Conservation (phyloP, 495 filamentous ascomycete genomes). For the Platismatia glauca region DNA sequence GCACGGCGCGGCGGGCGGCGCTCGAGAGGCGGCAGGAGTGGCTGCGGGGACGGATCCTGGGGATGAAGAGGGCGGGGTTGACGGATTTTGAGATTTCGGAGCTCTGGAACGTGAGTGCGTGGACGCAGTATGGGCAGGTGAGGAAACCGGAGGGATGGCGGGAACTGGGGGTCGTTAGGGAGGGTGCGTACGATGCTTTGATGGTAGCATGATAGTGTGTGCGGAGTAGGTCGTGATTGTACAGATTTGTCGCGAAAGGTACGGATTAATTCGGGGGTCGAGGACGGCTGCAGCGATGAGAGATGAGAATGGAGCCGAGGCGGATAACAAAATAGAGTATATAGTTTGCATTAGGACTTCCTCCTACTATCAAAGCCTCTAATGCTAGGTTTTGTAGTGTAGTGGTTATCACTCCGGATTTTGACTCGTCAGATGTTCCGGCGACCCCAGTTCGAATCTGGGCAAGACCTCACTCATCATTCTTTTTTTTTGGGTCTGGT, state of each 20-base stretch:
- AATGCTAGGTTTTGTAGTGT: constrained; percentile 22
- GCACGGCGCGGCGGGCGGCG: neutral
- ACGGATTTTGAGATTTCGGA: constrained; percentile 8
- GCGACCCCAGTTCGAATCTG: constrained; percentile 25
- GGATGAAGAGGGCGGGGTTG: constrained; percentile 13
- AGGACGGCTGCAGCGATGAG: no score
- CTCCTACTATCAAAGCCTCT: neutral
- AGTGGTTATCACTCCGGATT: constrained; percentile 27
- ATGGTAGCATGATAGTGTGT: no score
- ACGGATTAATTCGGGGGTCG: no score
- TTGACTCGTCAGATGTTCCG: constrained; percentile 19
- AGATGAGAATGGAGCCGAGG: no score
- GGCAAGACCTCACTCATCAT: constrained; percentile 17
- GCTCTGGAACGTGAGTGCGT: neutral
- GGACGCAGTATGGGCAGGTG: constrained; percentile 8
- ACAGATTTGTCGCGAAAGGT: neutral
- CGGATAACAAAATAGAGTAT: no score
- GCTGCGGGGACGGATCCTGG: constrained; percentile 4
- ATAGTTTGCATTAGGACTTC: neutral
- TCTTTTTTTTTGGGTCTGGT: constrained; percentile 22
- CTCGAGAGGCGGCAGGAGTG: constrained; percentile 12
- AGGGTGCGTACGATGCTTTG: neutral
- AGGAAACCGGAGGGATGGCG: constrained; percentile 9
- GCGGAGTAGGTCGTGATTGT: no score
- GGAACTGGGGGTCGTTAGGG: neutral